Percentiles rank a stretch among this genome's conserved stretches.
Evolutionary conservation across 805 yeast species (phyloP).

Genomic region (Metschnikowia amazonensis): DNA sequence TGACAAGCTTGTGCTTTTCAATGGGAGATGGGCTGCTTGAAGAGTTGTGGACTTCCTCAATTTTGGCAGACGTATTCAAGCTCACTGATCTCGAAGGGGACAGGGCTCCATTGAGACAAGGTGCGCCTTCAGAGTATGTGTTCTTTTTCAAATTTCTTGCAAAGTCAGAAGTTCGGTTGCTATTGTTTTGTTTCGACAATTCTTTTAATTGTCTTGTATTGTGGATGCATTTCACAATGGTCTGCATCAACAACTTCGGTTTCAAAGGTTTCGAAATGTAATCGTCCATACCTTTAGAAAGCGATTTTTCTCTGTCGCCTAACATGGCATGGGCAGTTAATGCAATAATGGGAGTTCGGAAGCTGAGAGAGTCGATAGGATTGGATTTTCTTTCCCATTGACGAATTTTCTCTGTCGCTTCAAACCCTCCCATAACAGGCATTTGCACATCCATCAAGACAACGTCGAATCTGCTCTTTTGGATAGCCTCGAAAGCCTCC

Average conservation of each 20-base stretch:
- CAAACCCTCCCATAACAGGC: conserved; percentile 96
- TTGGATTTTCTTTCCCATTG: conserved; percentile 82
- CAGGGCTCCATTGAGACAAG: background rate
- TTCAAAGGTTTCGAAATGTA: conserved; percentile 84
- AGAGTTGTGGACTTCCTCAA: background rate
- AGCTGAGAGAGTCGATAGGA: conserved; percentile 64
- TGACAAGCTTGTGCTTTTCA: conserved; percentile 10
- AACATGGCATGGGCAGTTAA: conserved; percentile 92
- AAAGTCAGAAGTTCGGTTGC: conserved; percentile 43
- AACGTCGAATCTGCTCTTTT: conserved; percentile 66
- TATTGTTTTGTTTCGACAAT: conserved; percentile 45
- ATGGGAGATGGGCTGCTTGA: conserved; percentile 8
- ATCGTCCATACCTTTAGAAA: conserved; percentile 91
- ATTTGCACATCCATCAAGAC: conserved; percentile 91
- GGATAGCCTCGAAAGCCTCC: conserved; percentile 75
- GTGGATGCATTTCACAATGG: conserved; percentile 79
- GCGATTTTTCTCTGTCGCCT: conserved; percentile 83
- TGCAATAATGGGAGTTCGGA: conserved; percentile 84
- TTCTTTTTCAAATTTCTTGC: conserved; percentile 43
- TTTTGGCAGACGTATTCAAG: background rate
- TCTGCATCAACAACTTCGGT: conserved; percentile 77
- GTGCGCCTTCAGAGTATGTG: conserved; percentile 18
- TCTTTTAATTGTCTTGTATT: conserved; percentile 61
- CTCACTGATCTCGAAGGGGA: conserved; percentile 2
- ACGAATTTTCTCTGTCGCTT: conserved; percentile 80